Evolutionary conservation across 108 stramenopile species (phyloP).

Genomic region (Pseudonitzschia delicatissima): DNA sequence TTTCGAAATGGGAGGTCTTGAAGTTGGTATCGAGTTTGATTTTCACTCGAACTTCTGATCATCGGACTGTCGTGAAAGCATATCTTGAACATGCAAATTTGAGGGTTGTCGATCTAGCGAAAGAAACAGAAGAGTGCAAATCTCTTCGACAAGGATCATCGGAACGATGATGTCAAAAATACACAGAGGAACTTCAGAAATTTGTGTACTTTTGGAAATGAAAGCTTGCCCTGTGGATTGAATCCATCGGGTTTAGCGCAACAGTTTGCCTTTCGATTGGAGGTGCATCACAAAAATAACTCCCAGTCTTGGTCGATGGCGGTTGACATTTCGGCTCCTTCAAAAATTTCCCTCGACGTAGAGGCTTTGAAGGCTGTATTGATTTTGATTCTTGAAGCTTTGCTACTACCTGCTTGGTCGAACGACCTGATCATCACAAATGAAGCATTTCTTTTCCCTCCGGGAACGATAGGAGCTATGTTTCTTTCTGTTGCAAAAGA

Average conservation of each 20-base stretch:
- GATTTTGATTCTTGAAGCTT: conserved; percentile 36
- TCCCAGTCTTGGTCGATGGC: conserved; percentile 42
- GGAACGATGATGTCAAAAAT: neutral
- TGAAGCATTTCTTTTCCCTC: conserved; percentile 14
- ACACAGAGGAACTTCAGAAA: conserved; percentile 7
- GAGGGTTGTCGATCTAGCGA: conserved; percentile 24
- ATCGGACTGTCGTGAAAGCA: conserved; percentile 36
- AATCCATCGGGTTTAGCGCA: conserved; percentile 16
- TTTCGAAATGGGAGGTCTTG: conserved; percentile 24
- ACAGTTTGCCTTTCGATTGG: conserved; percentile 28
- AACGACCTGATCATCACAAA: conserved; percentile 10
- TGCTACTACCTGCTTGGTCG: conserved; percentile 40
- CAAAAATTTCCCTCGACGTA: conserved; percentile 36
- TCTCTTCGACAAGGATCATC: neutral
- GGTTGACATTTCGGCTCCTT: conserved; percentile 38
- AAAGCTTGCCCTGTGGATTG: conserved; percentile 20
- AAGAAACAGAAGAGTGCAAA: neutral
- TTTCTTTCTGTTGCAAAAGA: conserved; percentile 11
- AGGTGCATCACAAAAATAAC: conserved; percentile 22
- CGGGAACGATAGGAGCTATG: conserved; percentile 24
- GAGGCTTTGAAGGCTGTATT: conserved; percentile 36
- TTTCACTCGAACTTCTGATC: conserved; percentile 15
- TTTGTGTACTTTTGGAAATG: conserved; percentile 24
- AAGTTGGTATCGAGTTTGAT: conserved; percentile 39
- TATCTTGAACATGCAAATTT: conserved; percentile 24